Evolutionary conservation across 2,329 filamentous ascomycete species (phyloP).

Genomic region (Fusarium sp.): DNA sequence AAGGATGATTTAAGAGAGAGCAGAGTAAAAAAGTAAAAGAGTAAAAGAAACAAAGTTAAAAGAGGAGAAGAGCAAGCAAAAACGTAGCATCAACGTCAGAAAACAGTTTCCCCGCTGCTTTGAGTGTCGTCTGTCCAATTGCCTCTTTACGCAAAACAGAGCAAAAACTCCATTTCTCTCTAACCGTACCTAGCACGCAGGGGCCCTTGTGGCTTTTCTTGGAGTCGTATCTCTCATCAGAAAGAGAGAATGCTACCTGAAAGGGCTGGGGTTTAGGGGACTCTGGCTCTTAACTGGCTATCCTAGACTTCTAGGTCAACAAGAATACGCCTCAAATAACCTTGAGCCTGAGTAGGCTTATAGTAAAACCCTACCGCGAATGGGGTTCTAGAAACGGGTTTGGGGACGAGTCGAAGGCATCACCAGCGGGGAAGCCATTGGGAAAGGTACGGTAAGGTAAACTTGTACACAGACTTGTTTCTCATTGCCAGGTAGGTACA

Average conservation of each 20-base stretch:
- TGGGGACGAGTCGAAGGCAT: slow-evolving; percentile 25
- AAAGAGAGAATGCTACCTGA: not conserved
- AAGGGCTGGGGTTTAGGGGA: not conserved
- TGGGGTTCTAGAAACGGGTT: slow-evolving; percentile 9
- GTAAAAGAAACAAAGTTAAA: not conserved
- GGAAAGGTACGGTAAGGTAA: not conserved
- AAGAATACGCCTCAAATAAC: not conserved
- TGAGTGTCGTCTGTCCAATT: slow-evolving; percentile 25
- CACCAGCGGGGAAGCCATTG: not conserved
- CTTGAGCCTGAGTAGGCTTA: not conserved
- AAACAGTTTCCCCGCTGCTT: slow-evolving; percentile 31
- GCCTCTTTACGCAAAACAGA: slow-evolving; percentile 29
- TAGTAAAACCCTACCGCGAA: not conserved
- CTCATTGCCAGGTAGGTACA: not conserved
- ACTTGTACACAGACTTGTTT: not conserved
- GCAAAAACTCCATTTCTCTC: slow-evolving; percentile 4
- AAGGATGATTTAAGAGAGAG: not conserved
- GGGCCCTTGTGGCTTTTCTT: slow-evolving; percentile 18
- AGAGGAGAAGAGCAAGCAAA: not conserved
- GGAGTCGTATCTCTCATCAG: slow-evolving; percentile 6
- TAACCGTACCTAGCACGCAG: slow-evolving; percentile 4
- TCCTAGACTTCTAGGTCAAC: not conserved
- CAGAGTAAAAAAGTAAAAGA: not conserved
- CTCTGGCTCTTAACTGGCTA: not conserved
- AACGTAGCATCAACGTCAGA: slow-evolving; percentile 26